Evolutionary conservation across 768 basidiomycete species (phyloP), one percentile per base, ranked within the genome.

Genomic region (Psilocybe subaeruginosa): DNA sequence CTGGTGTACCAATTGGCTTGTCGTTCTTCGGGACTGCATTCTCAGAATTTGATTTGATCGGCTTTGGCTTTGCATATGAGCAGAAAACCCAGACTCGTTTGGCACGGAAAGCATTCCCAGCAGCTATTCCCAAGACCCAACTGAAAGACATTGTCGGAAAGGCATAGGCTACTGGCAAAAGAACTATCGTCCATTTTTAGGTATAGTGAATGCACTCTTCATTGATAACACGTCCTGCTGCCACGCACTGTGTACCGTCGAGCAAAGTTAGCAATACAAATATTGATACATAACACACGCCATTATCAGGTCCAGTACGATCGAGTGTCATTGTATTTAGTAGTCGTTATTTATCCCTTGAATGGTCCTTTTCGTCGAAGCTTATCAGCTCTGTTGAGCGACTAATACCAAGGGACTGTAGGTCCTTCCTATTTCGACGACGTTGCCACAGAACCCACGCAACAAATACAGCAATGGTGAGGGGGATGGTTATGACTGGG

Each of bases 41-140:
- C 69, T 83, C 82, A 46, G 88, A 88, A 58, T 83, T 80, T 66
- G 71, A 79, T 17, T 76, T 89, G 48, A 79, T 90, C 59, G 76
- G 82, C 0, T 80, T 85, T 60, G 89, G 78, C 2, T 89, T 80
- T 71, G 87, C 87, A 1, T 89, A 85, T 63, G 88, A 90, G 70
- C 87, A 89, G 68, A 80, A 77, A 62, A 89, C 88, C 3, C 76
- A 83, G 58, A 82, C 80, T 1, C 70, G 87, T 14, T 68, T 86
- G 54, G 69, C 71, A 52, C 76, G 82, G 62, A 76, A 70, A 67
- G 86, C 86, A 2, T 84, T 78, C 64, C 54, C 77, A 4, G 83
- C 74, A 11, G 85, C 86, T 6, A 81, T 87, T 27, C 87, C 85
- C 1, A 82, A 73, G 68, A 86, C 84, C 8, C 87, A 80, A 59